These are phyloP conservation scores for Endoconidiophora polonica DNA, from an alignment of 2,329 filamentous ascomycete species.

Conservation along the genomic window DNA sequence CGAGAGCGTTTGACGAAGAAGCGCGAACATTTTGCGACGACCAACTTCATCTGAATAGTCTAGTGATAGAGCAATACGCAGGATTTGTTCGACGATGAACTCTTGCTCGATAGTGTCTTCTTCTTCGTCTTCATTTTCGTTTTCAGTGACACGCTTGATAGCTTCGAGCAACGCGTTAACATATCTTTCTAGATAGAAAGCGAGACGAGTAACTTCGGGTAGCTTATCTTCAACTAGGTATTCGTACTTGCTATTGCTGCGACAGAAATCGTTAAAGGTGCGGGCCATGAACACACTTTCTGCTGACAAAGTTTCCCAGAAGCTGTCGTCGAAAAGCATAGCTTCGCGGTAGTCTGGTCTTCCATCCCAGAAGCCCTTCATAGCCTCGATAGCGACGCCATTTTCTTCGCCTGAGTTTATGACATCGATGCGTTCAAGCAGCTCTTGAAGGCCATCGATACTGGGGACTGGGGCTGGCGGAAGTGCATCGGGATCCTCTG, in stretches of 20 bases:
- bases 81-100: slow-evolving; percentile 87
- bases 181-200: slow-evolving; percentile 72
- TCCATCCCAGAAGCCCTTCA: slow-evolving; percentile 92
- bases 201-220: slow-evolving; percentile 82
- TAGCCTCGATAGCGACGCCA: slow-evolving; percentile 81
- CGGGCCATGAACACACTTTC: slow-evolving; percentile 82
- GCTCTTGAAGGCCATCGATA: slow-evolving; percentile 70
- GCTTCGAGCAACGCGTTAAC: slow-evolving; percentile 51
- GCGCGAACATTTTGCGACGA: slow-evolving; percentile 83
- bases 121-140: slow-evolving; percentile 47
- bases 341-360: slow-evolving; percentile 66
- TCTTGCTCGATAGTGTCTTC: slow-evolving; percentile 81
- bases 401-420: slow-evolving; percentile 79
- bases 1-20: slow-evolving; percentile 72
- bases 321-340: slow-evolving; percentile 53
- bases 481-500: slow-evolving; percentile 37
- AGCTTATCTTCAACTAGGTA: slow-evolving; percentile 75
- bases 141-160: slow-evolving; percentile 38
- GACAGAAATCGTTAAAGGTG: slow-evolving; percentile 89
- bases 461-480: slow-evolving; percentile 37
- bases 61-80: slow-evolving; percentile 78
- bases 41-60: slow-evolving; percentile 98
- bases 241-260: slow-evolving; percentile 55
- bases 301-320: slow-evolving; percentile 66
- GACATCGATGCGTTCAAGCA: slow-evolving; percentile 86